These are phyloP conservation scores for Rhododendron vialii DNA, from an alignment of 148 eudicot genomes.

Conservation along the genomic window DNA sequence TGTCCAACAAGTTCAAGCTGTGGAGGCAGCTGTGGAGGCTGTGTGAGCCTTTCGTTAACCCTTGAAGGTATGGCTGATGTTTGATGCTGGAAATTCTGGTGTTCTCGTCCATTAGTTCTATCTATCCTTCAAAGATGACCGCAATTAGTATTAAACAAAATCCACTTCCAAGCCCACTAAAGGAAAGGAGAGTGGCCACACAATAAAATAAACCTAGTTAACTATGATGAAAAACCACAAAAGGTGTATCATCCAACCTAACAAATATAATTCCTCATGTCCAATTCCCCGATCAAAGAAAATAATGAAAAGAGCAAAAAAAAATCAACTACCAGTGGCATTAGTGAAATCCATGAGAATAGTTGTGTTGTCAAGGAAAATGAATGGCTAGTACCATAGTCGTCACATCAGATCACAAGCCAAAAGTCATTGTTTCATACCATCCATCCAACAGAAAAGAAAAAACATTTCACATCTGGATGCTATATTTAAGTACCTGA, in stretches of 20 bases:
- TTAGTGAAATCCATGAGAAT: background rate
- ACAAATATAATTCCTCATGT: background rate
- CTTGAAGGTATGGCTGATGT: conserved; percentile 31
- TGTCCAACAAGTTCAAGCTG: conserved; percentile 92
- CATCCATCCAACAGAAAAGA: background rate
- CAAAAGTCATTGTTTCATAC: background rate
- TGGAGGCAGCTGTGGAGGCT: conserved; percentile 60
- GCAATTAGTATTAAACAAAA: conserved; percentile 2
- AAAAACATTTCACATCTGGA: background rate
- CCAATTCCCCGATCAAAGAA: background rate
- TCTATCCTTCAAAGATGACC: conserved; percentile 30
- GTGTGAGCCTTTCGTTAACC: conserved; percentile 42
- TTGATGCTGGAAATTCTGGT: conserved; percentile 41
- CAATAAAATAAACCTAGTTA: background rate
- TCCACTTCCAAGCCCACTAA: background rate
- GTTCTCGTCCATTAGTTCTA: conserved; percentile 33
- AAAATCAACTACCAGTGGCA: background rate
- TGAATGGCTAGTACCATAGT: background rate
- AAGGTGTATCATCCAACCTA: background rate
- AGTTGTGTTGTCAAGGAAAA: background rate
- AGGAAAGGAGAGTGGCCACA: background rate
- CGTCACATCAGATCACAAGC: background rate
- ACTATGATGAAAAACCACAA: background rate
- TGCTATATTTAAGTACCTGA: conserved; percentile 33
- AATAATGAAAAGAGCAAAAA: background rate